Evolutionary conservation across 257 asterid genomes (phyloP).

Genomic region (Hygrophila difformis): DNA sequence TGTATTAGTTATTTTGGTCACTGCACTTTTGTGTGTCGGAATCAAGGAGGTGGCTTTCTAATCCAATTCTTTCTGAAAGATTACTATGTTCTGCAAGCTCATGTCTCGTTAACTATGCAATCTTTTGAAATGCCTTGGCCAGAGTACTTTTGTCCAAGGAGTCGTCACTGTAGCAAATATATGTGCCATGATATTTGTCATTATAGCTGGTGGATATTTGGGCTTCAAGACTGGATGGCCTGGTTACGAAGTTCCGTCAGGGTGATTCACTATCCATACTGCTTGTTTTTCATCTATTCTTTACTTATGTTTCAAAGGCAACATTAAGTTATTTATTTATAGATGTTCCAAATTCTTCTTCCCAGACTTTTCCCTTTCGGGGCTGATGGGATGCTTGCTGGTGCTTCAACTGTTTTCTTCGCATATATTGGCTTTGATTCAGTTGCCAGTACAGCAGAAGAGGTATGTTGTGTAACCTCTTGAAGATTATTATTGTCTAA

Average conservation of each 20-base stretch:
- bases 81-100: no score
- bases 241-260: slow-evolving; percentile 80
- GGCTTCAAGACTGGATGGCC: slow-evolving; percentile 97
- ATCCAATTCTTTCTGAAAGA: neutral
- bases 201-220: slow-evolving; percentile 87
- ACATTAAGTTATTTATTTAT: neutral
- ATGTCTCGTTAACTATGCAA: slow-evolving; percentile 3
- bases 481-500: neutral
- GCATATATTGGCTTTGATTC: slow-evolving; percentile 92
- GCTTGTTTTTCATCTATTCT: neutral
- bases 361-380: slow-evolving; percentile 80
- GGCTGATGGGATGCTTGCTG: slow-evolving; percentile 97
- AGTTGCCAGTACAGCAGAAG: slow-evolving; percentile 99
- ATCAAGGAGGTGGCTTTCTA: slow-evolving; percentile 70
- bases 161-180: slow-evolving; percentile 68
- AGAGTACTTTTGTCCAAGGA: slow-evolving; percentile 95
- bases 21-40: slow-evolving; percentile 81
- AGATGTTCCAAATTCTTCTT: neutral
- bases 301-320: neutral
- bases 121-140: slow-evolving; percentile 18
- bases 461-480: slow-evolving; percentile 33
- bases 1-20: slow-evolving; percentile 60
- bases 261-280: slow-evolving; percentile 37
- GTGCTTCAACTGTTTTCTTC: slow-evolving; percentile 97
- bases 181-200: slow-evolving; percentile 89